These are phyloP conservation scores for Pleodorina starrii DNA, from an alignment of 139 green algal species.

Conservation along the genomic window DNA sequence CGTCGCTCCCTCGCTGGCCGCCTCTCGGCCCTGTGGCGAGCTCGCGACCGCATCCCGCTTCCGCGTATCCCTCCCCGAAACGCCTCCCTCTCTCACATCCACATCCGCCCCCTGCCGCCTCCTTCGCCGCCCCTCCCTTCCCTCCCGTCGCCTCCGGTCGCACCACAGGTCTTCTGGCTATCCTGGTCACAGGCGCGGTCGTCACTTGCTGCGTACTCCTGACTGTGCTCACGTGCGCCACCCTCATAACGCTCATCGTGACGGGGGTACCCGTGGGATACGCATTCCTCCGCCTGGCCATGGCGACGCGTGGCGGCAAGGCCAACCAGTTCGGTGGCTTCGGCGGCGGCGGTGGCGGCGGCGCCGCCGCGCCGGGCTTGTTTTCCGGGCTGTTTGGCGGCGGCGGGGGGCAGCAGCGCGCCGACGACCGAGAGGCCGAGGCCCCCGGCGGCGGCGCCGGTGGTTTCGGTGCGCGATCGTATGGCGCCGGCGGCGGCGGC, in stretches of 20 bases:
- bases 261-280: slow-evolving; percentile 52
- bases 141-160: not conserved
- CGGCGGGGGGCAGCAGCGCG: not conserved
- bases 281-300: slow-evolving; percentile 33
- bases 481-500: not conserved
- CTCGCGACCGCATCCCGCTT: too few relatives aligned
- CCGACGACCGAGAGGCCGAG: not conserved
- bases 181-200: slow-evolving; percentile 50
- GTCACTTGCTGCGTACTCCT: slow-evolving; percentile 46
- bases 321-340: not conserved
- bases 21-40: too few relatives aligned
- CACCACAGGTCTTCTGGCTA: slow-evolving; percentile 44
- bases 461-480: not conserved
- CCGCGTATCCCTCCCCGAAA: too few relatives aligned
- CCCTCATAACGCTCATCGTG: slow-evolving; percentile 50
- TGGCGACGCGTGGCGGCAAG: not conserved
- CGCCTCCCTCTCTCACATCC: too few relatives aligned
- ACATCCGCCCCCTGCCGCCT: not conserved
- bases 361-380: not conserved
- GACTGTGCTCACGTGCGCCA: slow-evolving; percentile 42
- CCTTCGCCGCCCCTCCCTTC: too few relatives aligned
- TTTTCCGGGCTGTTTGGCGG: slow-evolving; percentile 14
- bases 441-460: not conserved
- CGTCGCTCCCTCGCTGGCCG: too few relatives aligned
- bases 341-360: not conserved